Base-by-base conservation (phyloP, 257 asterid genomes). In the Przewalskia tangutica region DNA sequence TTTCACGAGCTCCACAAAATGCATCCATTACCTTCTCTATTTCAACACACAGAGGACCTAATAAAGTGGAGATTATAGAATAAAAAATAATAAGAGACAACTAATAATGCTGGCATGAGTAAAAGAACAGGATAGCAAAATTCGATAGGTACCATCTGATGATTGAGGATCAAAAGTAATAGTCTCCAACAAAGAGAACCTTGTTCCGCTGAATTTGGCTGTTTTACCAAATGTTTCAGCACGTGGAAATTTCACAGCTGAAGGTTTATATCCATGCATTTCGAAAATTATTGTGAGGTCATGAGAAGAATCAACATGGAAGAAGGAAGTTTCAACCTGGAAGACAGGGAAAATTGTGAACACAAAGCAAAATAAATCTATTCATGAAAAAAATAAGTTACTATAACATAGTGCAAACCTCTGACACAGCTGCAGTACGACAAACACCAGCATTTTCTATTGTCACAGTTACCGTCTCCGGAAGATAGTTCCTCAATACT, bases 271-370 rank as follows among this genome's bases (percentile, higher is more conserved):
- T 82, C 96, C 96, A 83, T 56, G 86, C 83, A 92, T 86, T 84
- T 87, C 88, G 86, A 92, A 88, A 83, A 90, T 88, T 62, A 94
- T 81, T 50, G 92, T 87, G 89, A 95, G 87, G 90, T 95, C 99
- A 78, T 93, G 97, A 2, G 97, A 94, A 82, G 96, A 91, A 90
- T 95, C 99, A 76, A 95, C 83, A 82, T 94, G 96, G 86, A 87
- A 90, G 89, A 95, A 90, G 83, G 94, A 91, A 86, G 93, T 92
- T 89, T 94, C 98, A 87, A 92, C 97, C 99, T 95, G 98, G 92
- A 91, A 92, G 62, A 67, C 68, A 4, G 60, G n/a, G 40, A 46
- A 63, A 36, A 81, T 60, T 75, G 32, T n/a, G 42, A 73, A 32
- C 53, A n/a, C 59, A 58, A 54, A 53, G 55, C 70, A 54, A 64